These are phyloP conservation scores for Ustulina deusta DNA, from an alignment of 2,329 filamentous ascomycete genomes.

Conservation along the genomic window DNA sequence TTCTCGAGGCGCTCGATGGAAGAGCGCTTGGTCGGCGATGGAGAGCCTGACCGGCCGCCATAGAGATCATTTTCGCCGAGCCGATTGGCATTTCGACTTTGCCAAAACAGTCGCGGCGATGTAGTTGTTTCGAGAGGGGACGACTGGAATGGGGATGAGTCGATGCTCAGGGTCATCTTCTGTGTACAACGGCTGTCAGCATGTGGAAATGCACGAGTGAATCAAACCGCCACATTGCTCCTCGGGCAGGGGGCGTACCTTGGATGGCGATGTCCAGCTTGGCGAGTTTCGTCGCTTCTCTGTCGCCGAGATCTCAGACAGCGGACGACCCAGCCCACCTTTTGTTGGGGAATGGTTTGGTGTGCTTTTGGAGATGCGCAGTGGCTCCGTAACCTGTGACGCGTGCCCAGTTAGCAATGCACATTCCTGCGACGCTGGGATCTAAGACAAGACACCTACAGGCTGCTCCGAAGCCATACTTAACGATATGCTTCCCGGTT, in stretches of 20 bases:
- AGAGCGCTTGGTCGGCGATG: constrained; percentile 81
- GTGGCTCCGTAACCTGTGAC: constrained; percentile 66
- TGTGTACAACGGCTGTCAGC: constrained; percentile 55
- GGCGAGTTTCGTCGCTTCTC: constrained; percentile 92
- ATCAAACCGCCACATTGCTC: constrained; percentile 36
- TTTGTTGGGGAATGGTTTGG: constrained; percentile 72
- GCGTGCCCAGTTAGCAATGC: constrained; percentile 10
- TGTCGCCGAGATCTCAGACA: constrained; percentile 89
- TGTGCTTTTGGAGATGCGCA: constrained; percentile 81
- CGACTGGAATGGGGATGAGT: constrained; percentile 86
- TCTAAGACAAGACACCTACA: constrained; percentile 44
- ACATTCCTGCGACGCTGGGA: constrained; percentile 32
- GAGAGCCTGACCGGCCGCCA: constrained; percentile 69
- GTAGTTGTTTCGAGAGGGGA: constrained; percentile 77
- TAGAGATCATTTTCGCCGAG: constrained; percentile 77
- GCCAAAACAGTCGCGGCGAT: constrained; percentile 93
- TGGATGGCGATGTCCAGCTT: constrained; percentile 82
- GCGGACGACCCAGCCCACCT: constrained; percentile 74
- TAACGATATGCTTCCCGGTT: constrained; percentile 41
- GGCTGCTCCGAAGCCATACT: constrained; percentile 50
- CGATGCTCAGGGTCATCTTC: constrained; percentile 76
- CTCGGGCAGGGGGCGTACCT: constrained; percentile 64
- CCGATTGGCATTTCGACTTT: constrained; percentile 73
- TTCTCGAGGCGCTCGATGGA: constrained; percentile 96
- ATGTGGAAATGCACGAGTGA: constrained; percentile 31